These are phyloP conservation scores for Talaromyces marneffei DNA, from an alignment of 2,329 filamentous ascomycete species.

Conservation along the genomic window DNA sequence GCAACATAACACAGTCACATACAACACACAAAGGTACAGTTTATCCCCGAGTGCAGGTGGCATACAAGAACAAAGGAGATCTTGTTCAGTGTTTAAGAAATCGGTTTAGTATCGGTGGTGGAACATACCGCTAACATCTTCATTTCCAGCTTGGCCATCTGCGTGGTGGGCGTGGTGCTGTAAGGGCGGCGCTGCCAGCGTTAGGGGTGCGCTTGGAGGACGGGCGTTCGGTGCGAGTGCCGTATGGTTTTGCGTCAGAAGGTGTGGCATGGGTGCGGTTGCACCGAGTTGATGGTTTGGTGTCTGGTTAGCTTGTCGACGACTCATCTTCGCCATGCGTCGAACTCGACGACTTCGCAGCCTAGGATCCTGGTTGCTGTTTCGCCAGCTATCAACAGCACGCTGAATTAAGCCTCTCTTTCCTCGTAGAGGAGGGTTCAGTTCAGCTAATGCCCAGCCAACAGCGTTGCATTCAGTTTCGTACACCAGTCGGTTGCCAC, in stretches of 20 bases:
- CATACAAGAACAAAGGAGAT: constrained; percentile 6
- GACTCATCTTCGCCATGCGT: constrained; percentile 93
- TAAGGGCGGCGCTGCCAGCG: constrained; percentile 59
- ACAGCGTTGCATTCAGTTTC: constrained; percentile 99
- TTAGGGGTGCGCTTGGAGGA: constrained; percentile 49
- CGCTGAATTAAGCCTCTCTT: constrained; percentile 95
- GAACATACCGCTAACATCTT: constrained; percentile 96
- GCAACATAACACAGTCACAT: neutral
- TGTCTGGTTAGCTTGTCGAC: constrained; percentile 57
- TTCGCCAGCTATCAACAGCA: constrained; percentile 96
- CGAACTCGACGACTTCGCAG: constrained; percentile 86
- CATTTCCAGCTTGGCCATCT: constrained; percentile 55
- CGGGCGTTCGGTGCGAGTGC: constrained; percentile 8
- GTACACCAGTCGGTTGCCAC: constrained; percentile 90
- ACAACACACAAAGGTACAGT: constrained; percentile 9
- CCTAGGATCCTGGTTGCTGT: constrained; percentile 94
- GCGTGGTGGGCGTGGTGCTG: constrained; percentile 72
- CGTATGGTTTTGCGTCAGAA: constrained; percentile 4
- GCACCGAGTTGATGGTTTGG: constrained; percentile 60
- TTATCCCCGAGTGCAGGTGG: constrained; percentile 10
- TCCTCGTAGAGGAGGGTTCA: constrained; percentile 84
- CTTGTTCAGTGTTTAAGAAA: constrained; percentile 30
- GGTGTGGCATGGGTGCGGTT: constrained; percentile 25
- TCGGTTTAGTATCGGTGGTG: constrained; percentile 62
- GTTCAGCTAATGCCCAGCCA: constrained; percentile 94